phyloP scores from a whole-genome alignment of 2,329 filamentous ascomycete genomes.

The Herpotrichia juniperi region DNA sequence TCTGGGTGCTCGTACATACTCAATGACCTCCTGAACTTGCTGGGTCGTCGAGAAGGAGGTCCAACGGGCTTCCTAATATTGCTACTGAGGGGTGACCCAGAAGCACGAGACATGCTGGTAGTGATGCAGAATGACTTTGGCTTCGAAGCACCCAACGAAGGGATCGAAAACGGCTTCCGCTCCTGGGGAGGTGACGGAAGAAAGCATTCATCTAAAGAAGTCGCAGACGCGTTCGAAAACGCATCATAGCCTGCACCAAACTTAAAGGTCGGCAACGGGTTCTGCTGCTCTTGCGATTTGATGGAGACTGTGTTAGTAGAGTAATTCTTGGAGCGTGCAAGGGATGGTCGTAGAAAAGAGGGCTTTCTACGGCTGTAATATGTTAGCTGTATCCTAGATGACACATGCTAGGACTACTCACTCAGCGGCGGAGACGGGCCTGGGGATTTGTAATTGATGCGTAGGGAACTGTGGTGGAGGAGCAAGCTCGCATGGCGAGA shows the following conservation, averaged over 20 bases:
- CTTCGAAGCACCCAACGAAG: conserved; percentile 62
- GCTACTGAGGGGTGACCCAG: conserved; percentile 73
- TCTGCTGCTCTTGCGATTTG: conserved; percentile 68
- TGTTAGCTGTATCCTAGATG: conserved; percentile 25
- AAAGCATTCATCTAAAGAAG: conserved; percentile 82
- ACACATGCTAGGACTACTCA: conserved; percentile 27
- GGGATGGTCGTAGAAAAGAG: conserved; percentile 72
- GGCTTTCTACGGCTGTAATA: conserved; percentile 39
- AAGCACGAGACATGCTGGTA: conserved; percentile 63
- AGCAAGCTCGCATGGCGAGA: conserved; percentile 42
- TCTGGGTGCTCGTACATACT: conserved; percentile 97
- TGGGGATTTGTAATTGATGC: conserved; percentile 36
- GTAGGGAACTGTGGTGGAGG: conserved; percentile 32
- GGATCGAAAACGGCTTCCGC: conserved; percentile 62
- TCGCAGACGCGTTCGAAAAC: conserved; percentile 61
- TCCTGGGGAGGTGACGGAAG: conserved; percentile 79
- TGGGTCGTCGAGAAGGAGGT: conserved; percentile 74
- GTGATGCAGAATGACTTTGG: conserved; percentile 69
- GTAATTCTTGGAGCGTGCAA: conserved; percentile 76
- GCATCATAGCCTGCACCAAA: conserved; percentile 68
- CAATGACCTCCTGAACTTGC: conserved; percentile 81
- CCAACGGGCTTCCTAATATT: conserved; percentile 69
- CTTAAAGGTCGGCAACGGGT: conserved; percentile 73
- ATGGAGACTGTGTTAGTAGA: conserved; percentile 70
- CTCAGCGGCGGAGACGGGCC: conserved; percentile 45